Evolutionary conservation across 305 asterid species (phyloP).

Genomic region (Fraxinus velutina): DNA sequence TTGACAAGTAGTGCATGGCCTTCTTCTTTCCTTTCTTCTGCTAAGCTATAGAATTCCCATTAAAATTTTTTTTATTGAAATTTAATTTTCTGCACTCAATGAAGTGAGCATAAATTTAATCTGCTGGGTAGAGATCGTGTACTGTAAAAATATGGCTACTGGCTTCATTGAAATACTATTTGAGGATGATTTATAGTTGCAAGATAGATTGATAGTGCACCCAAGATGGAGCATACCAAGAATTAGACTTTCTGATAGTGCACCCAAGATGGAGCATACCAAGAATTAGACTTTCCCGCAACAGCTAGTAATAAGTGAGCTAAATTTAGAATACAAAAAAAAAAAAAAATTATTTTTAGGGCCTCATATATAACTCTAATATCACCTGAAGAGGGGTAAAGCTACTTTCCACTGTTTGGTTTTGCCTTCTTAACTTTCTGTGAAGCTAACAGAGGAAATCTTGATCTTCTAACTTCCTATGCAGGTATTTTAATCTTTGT

Average conservation of each 20-base stretch:
- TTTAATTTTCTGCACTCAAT: not conserved
- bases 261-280: conserved; percentile 9
- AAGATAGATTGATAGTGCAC: not conserved
- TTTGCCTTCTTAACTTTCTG: not conserved
- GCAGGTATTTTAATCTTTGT: conserved; percentile 33
- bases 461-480: conserved; percentile 18
- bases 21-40: not conserved
- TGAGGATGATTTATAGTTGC: not conserved
- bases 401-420: not conserved
- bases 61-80: not conserved
- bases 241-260: not conserved
- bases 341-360: not conserved
- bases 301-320: not conserved
- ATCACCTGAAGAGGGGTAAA: not conserved
- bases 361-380: conserved; percentile 1
- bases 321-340: not conserved
- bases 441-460: conserved; percentile 5
- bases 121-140: not conserved
- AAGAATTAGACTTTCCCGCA: not conserved
- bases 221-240: conserved; percentile 8
- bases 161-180: not conserved
- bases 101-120: not conserved
- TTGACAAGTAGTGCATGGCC: not conserved
- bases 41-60: conserved; percentile 1
- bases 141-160: not conserved